Base-by-base conservation (phyloP, 2,329 filamentous ascomycete genomes). In the Aspergillus latus region DNA sequence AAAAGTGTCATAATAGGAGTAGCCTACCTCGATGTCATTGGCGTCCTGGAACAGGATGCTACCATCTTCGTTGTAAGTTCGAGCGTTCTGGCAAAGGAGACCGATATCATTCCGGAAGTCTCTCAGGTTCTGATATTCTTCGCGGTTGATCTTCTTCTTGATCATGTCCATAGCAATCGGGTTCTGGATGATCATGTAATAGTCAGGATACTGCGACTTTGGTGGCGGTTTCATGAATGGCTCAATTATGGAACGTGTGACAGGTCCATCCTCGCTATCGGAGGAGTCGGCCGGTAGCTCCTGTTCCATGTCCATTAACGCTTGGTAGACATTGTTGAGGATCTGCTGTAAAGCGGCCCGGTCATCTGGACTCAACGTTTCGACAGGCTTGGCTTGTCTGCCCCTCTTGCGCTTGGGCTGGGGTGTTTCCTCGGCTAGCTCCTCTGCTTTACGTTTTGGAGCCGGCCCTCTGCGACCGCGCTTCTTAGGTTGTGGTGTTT, bases 141-240 rank as follows among this genome's bases (percentile, higher is more conserved):
- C 90, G 75, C 90, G 93, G 79, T 96, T 97, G 78, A 99, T 96
- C 80, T 91, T 93, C 71, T 88, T 90, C 71, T 90, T 86, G 68
- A 99, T 96, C 72, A 92, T 87, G 65, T 96, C 94, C 89, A 97
- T 96, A 69, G 90, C 93, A 69, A 99, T 97, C 0, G 94, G 94
- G 53, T 87, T 88, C 69, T 88, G 85, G 72, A 99, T 99, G 73
- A 97, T 86, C 70, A 93, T 78, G 72, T 97, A 99, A 78, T 99
- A 99, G 71, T 97, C 92, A 28, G 91, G 89, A 70, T 95, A 99
- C 58, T 93, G 87, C 57, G 88, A 87, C 78, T 91, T 95, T 40
- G 91, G 88, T 1, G 93, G 93, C 32, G 97, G 81, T 69, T 94
- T 92, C 73, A 97, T 84, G 74, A 99, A 99, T 0, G 92, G 93